These are phyloP conservation scores for Oropetium thomaeum DNA, from an alignment of 176 grass and related monocot species.

Conservation along the genomic window DNA sequence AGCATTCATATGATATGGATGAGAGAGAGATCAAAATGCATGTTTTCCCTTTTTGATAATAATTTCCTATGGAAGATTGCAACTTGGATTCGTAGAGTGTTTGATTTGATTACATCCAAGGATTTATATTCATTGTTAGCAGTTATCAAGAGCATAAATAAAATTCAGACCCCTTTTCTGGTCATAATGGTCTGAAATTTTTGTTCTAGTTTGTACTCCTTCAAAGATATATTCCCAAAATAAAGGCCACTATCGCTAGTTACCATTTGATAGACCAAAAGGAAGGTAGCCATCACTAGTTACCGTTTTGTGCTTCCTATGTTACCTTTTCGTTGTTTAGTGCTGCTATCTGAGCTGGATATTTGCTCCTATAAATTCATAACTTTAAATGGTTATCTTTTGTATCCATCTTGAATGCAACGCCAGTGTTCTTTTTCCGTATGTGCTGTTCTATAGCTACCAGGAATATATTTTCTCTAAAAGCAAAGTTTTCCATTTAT, in stretches of 20 bases:
- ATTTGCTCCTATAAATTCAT: not conserved
- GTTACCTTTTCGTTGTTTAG: conserved; percentile 7
- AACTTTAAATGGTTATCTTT: not conserved
- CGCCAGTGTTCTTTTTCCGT: not conserved
- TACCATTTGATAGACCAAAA: not conserved
- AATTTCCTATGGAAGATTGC: not conserved
- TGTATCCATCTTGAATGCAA: not conserved
- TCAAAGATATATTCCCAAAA: no score
- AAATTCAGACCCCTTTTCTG: not conserved
- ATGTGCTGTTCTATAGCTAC: not conserved
- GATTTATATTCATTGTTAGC: not conserved
- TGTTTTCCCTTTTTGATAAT: not conserved
- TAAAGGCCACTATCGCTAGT: no score
- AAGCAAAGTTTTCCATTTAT: not conserved
- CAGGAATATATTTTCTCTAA: conserved; percentile 2
- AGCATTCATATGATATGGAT: not conserved
- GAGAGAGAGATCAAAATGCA: not conserved
- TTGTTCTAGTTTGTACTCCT: no score
- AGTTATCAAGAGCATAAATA: not conserved
- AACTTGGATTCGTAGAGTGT: not conserved
- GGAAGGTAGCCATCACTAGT: not conserved
- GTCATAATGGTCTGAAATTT: conserved; percentile 1
- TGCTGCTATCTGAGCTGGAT: not conserved
- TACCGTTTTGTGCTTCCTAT: conserved; percentile 18
- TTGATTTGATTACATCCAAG: no score